phyloP scores from a whole-genome alignment of 2,329 filamentous ascomycete species.

The Didymella keratinophila region DNA sequence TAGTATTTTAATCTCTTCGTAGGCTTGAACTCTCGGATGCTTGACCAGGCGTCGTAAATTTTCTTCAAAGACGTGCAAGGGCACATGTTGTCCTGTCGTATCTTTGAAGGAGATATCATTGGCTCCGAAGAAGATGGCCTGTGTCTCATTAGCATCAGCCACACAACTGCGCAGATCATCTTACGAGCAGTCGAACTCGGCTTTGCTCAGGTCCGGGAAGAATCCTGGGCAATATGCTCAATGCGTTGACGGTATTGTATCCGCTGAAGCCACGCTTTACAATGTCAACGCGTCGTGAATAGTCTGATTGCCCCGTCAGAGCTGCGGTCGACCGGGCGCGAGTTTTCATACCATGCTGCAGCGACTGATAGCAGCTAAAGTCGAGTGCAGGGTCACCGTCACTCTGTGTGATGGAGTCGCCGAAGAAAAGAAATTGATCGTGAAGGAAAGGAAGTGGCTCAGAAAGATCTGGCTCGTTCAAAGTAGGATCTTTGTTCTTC shows the following conservation, averaged over 20 bases:
- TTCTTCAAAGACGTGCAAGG: conserved; percentile 7
- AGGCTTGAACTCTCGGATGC: conserved; percentile 10
- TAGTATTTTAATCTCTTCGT: conserved; percentile 9
- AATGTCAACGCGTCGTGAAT: conserved; percentile 17
- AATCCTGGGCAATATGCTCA: conserved; percentile 14
- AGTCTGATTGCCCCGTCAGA: conserved; percentile 8
- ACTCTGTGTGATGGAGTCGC: conserved; percentile 1
- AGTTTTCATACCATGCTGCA: conserved; percentile 8
- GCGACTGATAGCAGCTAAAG: conserved; percentile 16
- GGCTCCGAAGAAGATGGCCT: conserved; percentile 22
- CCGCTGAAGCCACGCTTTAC: conserved; percentile 20
- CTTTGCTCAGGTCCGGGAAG: conserved; percentile 14
- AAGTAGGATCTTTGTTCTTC: neutral
- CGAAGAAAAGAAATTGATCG: neutral
- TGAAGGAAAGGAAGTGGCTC: neutral
- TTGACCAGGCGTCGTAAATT: conserved; percentile 9
- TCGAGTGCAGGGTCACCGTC: conserved; percentile 15
- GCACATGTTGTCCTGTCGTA: conserved; percentile 21
- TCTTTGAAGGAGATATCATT: conserved; percentile 21
- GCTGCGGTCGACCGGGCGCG: neutral
- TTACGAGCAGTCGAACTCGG: conserved; percentile 12
- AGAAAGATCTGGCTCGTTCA: neutral
- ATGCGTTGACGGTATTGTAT: conserved; percentile 21
- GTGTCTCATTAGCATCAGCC: neutral
- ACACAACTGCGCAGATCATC: neutral